Percentiles rank a stretch among this genome's conserved stretches.
Conservation (phyloP, 2,329 filamentous ascomycete genomes). For the Pseudogymnoascus pannorum region DNA sequence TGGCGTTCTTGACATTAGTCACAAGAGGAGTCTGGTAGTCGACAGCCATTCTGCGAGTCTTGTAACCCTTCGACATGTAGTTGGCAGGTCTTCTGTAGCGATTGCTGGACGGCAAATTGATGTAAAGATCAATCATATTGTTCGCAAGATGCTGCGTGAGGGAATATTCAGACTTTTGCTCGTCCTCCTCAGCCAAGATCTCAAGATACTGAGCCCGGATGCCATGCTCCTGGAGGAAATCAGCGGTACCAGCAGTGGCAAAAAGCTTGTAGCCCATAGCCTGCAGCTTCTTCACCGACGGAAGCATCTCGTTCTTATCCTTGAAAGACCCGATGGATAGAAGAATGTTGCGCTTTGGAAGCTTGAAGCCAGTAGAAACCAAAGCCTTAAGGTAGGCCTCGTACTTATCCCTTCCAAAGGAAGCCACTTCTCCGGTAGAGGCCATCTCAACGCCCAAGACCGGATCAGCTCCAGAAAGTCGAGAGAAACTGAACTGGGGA, state of each 20-base stretch:
- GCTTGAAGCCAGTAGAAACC: conserved; percentile 90
- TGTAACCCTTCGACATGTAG: conserved; percentile 98
- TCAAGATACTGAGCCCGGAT: conserved; percentile 92
- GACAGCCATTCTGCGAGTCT: conserved; percentile 93
- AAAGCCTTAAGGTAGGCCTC: conserved; percentile 96
- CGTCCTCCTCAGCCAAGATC: conserved; percentile 69
- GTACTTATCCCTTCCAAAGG: conserved; percentile 91
- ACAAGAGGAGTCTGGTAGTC: conserved; percentile 91
- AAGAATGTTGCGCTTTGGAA: conserved; percentile 91
- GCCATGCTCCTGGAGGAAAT: conserved; percentile 89
- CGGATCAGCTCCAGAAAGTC: conserved; percentile 89
- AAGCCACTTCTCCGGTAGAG: conserved; percentile 95
- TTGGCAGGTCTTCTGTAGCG: conserved; percentile 92
- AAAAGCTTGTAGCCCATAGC: conserved; percentile 92
- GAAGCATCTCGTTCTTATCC: conserved; percentile 96
- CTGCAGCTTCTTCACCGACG: conserved; percentile 82
- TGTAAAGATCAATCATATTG: conserved; percentile 97
- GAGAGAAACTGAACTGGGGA: conserved; percentile 97
- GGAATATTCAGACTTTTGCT: conserved; percentile 92
- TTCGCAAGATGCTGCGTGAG: conserved; percentile 94
- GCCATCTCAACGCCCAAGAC: conserved; percentile 99
- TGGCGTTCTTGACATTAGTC: conserved; percentile 98
- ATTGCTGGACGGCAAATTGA: conserved; percentile 98
- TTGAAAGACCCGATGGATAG: conserved; percentile 96
- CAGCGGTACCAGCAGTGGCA: conserved; percentile 90